Evolutionary conservation across 805 yeast species (phyloP).

Genomic region (Ogataea pilisensis): DNA sequence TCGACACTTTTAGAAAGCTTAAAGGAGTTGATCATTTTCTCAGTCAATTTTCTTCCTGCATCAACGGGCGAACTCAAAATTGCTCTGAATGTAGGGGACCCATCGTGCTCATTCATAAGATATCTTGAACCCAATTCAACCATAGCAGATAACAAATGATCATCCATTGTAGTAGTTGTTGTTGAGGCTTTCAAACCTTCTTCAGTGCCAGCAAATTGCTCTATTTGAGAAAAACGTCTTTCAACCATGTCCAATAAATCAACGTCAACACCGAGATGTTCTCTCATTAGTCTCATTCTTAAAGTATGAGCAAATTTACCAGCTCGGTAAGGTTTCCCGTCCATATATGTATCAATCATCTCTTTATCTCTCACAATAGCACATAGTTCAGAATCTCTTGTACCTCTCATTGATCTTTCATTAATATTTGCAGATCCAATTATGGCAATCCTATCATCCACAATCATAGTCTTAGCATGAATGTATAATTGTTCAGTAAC

Average conservation of each 20-base stretch:
- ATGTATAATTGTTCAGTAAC: conserved; percentile 91
- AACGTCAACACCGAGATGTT: conserved; percentile 91
- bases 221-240: conserved; percentile 54
- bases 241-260: conserved; percentile 81
- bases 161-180: conserved; percentile 16
- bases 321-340: conserved; percentile 75
- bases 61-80: conserved; percentile 3
- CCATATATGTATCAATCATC: conserved; percentile 66
- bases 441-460: conserved; percentile 88
- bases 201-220: conserved; percentile 38
- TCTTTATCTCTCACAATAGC: conserved; percentile 82
- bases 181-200: conserved; percentile 46
- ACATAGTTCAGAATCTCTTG: conserved; percentile 92
- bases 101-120: conserved; percentile 42
- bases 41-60: conserved; percentile 17
- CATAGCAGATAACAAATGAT: conserved; percentile 53
- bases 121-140: conserved; percentile 73
- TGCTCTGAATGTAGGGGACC: conserved; percentile 27
- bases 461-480: conserved; percentile 89
- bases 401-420: conserved; percentile 94
- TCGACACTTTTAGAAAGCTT: conserved; percentile 11
- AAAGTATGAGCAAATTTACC: conserved; percentile 86
- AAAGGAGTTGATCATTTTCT: conserved; percentile 19
- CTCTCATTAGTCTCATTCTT: conserved; percentile 91
- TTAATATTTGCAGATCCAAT: conserved; percentile 97